Base-by-base conservation (phyloP, 1,284 basidiomycete genomes). In the Irpex rosettiformis region DNA sequence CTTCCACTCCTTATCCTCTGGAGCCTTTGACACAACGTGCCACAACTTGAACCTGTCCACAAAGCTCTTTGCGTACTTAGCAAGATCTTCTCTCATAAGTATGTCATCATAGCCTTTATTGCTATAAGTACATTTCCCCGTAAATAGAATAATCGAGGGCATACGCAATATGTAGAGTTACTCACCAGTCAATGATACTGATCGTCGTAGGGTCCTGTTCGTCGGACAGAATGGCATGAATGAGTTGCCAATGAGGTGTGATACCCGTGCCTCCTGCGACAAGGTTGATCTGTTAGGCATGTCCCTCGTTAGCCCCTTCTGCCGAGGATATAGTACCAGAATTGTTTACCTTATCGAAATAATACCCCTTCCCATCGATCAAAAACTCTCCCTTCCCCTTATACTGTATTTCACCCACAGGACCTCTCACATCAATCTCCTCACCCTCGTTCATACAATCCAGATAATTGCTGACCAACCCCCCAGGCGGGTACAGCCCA, bases 161-260 rank as follows among this genome's bases (percentile, higher is more conserved):
- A 30, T 25, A 8, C 8, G 8, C 10, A 55, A 13, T 2, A 48
- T 28, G 18, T 48, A 6, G 48, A 16, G 33, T 16, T 37, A 4
- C 55, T 11, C 45, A 65, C 66, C 66, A 60, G 53, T 69, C 64
- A 24, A 69, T 57, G 1, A 69, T 58, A 25, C 59, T 62, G 24
- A 69, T 54, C n/a, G 18, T 25, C 7, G 66, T 66, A 11, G 58
- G 21, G 55, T 66, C 66, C 2, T 30, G 37, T 3, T 58, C 28
- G 37, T 65, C 61, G 3, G 60, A 63, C 16, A 69, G 58, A 7
- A 69, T 63, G 0, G 65, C 62, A 37, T 65, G 64, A 40, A 67
- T 67, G 54, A 69, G 58, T 48, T 69, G 67, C 66, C 66, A 69
- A 56, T 66, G 65, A 2, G 67, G 66, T 0, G 67, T 69, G 11